Evolutionary conservation across 768 basidiomycete genomes (phyloP).

Genomic region (Mycena pura): DNA sequence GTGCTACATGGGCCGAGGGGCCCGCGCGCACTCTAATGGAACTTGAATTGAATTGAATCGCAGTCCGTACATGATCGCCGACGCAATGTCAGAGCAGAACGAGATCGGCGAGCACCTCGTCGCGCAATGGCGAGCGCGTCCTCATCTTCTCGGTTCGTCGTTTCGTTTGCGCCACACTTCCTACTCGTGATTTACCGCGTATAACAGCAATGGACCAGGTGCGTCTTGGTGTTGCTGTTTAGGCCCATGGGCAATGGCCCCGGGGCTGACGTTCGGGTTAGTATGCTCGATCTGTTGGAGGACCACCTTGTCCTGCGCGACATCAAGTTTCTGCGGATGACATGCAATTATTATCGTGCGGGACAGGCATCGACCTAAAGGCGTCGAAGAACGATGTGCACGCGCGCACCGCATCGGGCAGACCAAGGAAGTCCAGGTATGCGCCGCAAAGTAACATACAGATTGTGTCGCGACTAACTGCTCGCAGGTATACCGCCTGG

Average conservation of each 20-base stretch:
- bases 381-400: too few species aligned
- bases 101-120: slow-evolving; percentile 61
- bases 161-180: not conserved
- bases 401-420: slow-evolving; percentile 85
- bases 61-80: slow-evolving; percentile 60
- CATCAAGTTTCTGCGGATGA: slow-evolving; percentile 61
- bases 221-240: slow-evolving; percentile 13
- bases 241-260: too few species aligned
- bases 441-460: too few species aligned
- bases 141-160: slow-evolving; percentile 69
- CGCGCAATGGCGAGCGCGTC: slow-evolving; percentile 65
- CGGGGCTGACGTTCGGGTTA: slow-evolving; percentile 30
- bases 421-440: slow-evolving; percentile 70
- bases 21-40: too few species aligned
- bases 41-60: too few species aligned
- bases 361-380: slow-evolving; percentile 78
- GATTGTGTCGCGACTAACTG: not conserved
- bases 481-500: slow-evolving; percentile 68
- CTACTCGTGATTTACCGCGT: not conserved
- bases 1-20: too few species aligned
- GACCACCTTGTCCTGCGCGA: slow-evolving; percentile 68
- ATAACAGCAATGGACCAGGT: slow-evolving; percentile 65
- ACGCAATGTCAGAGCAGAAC: slow-evolving; percentile 57
- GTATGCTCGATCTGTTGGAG: slow-evolving; percentile 74
- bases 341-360: too few species aligned